These are phyloP conservation scores for Fraxinus sp. DNA, from an alignment of 305 asterid genomes.

Conservation along the genomic window DNA sequence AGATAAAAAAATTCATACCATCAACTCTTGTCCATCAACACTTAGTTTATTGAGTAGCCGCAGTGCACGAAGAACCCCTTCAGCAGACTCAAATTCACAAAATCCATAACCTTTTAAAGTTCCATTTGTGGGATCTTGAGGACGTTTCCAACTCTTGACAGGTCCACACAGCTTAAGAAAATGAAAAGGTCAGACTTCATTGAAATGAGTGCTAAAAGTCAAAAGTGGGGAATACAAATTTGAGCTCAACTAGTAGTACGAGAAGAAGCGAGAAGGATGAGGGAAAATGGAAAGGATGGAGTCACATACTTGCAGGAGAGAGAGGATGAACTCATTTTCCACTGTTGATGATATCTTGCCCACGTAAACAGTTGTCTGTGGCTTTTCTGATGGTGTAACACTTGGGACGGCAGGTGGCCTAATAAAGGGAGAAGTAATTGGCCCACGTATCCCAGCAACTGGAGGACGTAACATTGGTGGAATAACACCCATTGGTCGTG, in stretches of 20 bases:
- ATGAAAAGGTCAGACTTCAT: conserved; percentile 27
- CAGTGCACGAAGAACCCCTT: conserved; percentile 92
- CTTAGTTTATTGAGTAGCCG: conserved; percentile 79
- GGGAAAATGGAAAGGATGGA: conserved; percentile 10
- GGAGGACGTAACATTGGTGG: conserved; percentile 84
- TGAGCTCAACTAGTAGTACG: conserved; percentile 16
- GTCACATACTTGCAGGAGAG: conserved; percentile 76
- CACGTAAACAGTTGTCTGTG: conserved; percentile 83
- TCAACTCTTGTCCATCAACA: conserved; percentile 91
- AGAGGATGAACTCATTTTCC: conserved; percentile 84
- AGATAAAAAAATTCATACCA: conserved; percentile 49
- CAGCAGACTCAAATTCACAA: conserved; percentile 97
- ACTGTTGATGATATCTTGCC: conserved; percentile 91
- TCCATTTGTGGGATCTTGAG: conserved; percentile 87
- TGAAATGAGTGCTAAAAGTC: conserved; percentile 19
- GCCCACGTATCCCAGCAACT: conserved; percentile 63
- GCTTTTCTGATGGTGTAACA: conserved; percentile 55
- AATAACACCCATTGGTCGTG: conserved; percentile 59
- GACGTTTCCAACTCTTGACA: conserved; percentile 97
- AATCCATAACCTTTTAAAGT: conserved; percentile 86
- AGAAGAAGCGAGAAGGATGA: neutral
- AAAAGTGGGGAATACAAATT: conserved; percentile 1
- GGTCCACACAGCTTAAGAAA: conserved; percentile 92
- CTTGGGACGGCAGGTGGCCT: conserved; percentile 54
- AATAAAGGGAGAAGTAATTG: conserved; percentile 53